Evolutionary conservation across 768 basidiomycete genomes (phyloP), one percentile per base, ranked within the genome.

Genomic region (Tulasnella sp.): DNA sequence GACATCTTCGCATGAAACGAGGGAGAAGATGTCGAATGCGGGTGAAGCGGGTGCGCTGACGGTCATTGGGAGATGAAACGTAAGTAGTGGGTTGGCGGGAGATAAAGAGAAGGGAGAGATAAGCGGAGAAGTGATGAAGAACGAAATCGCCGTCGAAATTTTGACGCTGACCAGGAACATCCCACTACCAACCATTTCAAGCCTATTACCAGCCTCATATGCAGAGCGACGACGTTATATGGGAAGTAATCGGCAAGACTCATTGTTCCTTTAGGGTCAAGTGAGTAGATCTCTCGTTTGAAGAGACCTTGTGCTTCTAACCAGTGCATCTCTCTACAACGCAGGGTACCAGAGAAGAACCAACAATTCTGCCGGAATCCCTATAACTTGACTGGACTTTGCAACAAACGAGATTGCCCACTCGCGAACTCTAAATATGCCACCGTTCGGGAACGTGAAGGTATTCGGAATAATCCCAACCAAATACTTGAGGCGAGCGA

Each of bases 251-350:
- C 82, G 94, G 94, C 84, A 88, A 89, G 76, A 94, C 95, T 80
- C 98, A 98, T 83, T 99, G 97, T 86, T 97, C 97, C 0, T 99
- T 97, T 84, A 99, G 98, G 92, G 96, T 99, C 87, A 99, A 97
- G 97, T 96, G 80, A 82, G 93, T 86, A 3, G 25, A 31, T 42
- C n/a, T 37, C 25, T 39, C 1, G 12, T 67, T 75, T 37, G 37
- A 76, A 67, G 39, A 58, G 38, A 34, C 19, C 49, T 11, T 25
- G 12, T 37, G 69, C 54, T 37, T n/a, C n/a, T n/a, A n/a, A n/a
- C n/a, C 11, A 52, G 36, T 71, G 22, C 39, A 29, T 22, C 71
- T 68, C 79, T 78, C 54, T n/a, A 2, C n/a, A 58, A 72, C 79
- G 71, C 72, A 67, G 71, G 6, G 52, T 45, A 9, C 69, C 77